Evolutionary conservation across 2,329 filamentous ascomycete genomes (phyloP).

Genomic region (Fusarium fracticaudum): DNA sequence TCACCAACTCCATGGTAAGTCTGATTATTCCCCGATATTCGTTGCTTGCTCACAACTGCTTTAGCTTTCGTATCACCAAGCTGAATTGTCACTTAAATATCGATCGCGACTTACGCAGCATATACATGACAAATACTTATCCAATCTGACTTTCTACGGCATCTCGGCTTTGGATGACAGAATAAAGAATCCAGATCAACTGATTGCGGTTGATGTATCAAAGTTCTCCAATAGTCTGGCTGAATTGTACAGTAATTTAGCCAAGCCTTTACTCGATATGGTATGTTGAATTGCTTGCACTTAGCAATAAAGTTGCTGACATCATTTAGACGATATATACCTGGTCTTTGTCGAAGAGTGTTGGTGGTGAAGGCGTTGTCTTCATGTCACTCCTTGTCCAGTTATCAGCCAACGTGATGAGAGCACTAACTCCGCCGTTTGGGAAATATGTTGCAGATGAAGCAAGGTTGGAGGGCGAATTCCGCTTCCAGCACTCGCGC

Average conservation of each 20-base stretch:
- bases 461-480: conserved; percentile 92
- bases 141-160: conserved; percentile 97
- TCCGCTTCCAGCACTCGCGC: conserved; percentile 92
- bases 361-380: conserved; percentile 95
- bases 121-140: conserved; percentile 95
- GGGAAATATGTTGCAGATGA: conserved; percentile 98
- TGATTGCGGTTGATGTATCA: conserved; percentile 95
- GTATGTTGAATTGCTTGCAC: conserved; percentile 51
- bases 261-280: conserved; percentile 95
- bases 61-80: conserved; percentile 96
- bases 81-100: conserved; percentile 91
- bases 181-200: conserved; percentile 98
- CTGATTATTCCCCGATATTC: neutral
- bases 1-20: conserved; percentile 97
- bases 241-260: conserved; percentile 94
- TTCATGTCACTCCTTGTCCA: conserved; percentile 96
- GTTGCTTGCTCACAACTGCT: conserved; percentile 9
- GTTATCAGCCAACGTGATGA: conserved; percentile 91
- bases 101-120: conserved; percentile 91
- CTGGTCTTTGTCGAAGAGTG: conserved; percentile 89
- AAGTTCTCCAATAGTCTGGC: conserved; percentile 96
- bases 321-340: conserved; percentile 81
- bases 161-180: conserved; percentile 94
- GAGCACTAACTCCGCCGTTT: conserved; percentile 92
- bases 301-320: conserved; percentile 34